Evolutionary conservation across 73 alveolate species (phyloP), one percentile per base, ranked within the genome.

Genomic region (Paramecium sonneborni): DNA sequence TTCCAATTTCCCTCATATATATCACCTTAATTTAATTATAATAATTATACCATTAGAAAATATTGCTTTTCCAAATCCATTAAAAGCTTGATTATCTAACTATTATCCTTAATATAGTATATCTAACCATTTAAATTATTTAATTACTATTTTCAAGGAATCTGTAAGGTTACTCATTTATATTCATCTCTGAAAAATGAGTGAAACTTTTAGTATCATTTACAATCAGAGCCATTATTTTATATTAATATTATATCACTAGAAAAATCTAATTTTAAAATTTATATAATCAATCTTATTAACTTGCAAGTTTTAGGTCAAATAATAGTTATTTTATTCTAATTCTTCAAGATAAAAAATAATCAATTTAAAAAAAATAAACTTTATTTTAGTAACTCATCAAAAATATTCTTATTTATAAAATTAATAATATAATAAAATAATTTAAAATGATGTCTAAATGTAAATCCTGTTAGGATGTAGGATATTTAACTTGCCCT

Each of bases 1-100:
- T 32, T 38, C 92, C 92, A 84, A 18, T 48, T 38, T 30, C 92
- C 92, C 28, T 84, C 92, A 84, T 84, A 84, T 21, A 34, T 39
- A 14, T 44, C 56, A 12, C 92, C 92, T 52, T n/a, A 18, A 5
- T n/a, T 52, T 23, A 20, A 52, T n/a, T 8, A 52, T 15, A 30
- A 52, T n/a, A 52, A 52, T 14, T 20, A 52, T 52, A 52, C 68
- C 68, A 52, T 52, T 52, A 52, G 68, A 30, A 18, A 52, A 52
- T 6, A 52, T 52, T 52, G 68, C 68, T 21, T 52, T 52, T 18
- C 68, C 68, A 18, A 4, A 52, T n/a, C 68, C 68, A 9, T 52
- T 28, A 52, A 52, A 52, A 52, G 35, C 68, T 52, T 52, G 30
- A 52, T 52, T 23, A 18, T 52, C 68, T 30, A 52, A 52, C 68